Conservation (phyloP, 495 filamentous ascomycete species). For the Hypoxylon intermedium region DNA sequence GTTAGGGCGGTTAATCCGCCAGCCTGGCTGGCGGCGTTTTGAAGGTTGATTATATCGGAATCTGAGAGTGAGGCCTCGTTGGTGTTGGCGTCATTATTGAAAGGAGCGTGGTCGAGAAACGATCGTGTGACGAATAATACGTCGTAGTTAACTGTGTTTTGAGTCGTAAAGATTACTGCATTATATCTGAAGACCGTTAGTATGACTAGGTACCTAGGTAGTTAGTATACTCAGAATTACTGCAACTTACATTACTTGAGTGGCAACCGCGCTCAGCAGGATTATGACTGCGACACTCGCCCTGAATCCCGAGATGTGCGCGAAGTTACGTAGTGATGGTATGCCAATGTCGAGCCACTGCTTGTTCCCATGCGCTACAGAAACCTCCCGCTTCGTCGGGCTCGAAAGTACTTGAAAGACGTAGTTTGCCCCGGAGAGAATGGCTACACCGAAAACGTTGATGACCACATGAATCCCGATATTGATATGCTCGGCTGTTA, state of each 20-base stretch:
- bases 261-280: conserved; percentile 45
- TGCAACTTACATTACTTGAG: conserved; percentile 52
- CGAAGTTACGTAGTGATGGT: conserved; percentile 58
- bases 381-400: conserved; percentile 60
- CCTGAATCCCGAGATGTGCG: conserved; percentile 47
- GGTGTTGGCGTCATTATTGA: conserved; percentile 44
- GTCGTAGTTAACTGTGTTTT: conserved; percentile 43
- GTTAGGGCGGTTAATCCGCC: conserved; percentile 15
- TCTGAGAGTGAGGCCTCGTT: conserved; percentile 43
- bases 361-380: conserved; percentile 51
- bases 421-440: conserved; percentile 56
- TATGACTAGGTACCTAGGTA: too few species aligned
- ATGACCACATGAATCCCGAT: conserved; percentile 48
- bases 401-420: conserved; percentile 60
- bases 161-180: conserved; percentile 52
- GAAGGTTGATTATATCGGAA: conserved; percentile 46
- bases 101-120: conserved; percentile 47
- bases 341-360: conserved; percentile 64
- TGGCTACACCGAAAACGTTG: conserved; percentile 45
- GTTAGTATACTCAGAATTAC: background rate
- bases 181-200: conserved; percentile 51
- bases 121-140: conserved; percentile 48
- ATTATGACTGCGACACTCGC: conserved; percentile 48
- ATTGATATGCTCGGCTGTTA: conserved; percentile 41
- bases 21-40: conserved; percentile 39